phyloP scores from a whole-genome alignment of 139 green algal genomes.

The Zygnema cylindricum region DNA sequence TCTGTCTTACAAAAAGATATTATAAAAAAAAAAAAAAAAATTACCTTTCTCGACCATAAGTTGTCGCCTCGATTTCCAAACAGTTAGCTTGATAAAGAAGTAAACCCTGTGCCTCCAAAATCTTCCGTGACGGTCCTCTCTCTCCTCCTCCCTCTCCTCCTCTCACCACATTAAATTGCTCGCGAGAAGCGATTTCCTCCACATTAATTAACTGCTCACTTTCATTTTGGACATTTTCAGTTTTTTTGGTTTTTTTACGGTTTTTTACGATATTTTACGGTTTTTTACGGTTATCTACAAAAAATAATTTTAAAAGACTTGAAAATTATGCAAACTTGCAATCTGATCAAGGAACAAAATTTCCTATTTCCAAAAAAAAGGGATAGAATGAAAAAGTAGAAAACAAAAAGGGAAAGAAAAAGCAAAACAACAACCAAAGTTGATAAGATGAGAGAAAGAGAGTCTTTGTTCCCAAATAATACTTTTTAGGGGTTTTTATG shows the following conservation, averaged over 20 bases:
- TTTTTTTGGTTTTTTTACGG: neutral
- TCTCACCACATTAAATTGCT: neutral
- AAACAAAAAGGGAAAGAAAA: neutral
- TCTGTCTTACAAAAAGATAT: neutral
- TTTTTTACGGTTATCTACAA: neutral
- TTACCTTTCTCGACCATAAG: conserved; percentile 50
- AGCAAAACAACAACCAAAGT: neutral
- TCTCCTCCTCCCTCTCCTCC: neutral
- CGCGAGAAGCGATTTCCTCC: conserved; percentile 29
- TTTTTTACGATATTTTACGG: neutral
- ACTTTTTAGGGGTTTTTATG: neutral
- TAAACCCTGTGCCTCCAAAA: conserved; percentile 27
- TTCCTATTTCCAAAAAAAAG: too few relatives aligned
- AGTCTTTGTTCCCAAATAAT: neutral
- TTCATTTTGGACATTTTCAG: neutral
- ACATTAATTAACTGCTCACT: conserved; percentile 10
- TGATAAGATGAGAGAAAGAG: neutral
- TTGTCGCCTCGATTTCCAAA: conserved; percentile 24
- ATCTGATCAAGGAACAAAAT: neutral
- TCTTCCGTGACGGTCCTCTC: conserved; percentile 27
- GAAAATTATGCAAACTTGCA: neutral
- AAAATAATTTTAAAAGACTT: neutral
- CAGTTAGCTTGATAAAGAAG: conserved; percentile 33
- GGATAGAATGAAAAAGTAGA: neutral
- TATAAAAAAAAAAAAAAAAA: neutral